Evolutionary conservation across 2,329 filamentous ascomycete genomes (phyloP), one percentile per base, ranked within the genome.

Genomic region (Domatiomyces catenatus): DNA sequence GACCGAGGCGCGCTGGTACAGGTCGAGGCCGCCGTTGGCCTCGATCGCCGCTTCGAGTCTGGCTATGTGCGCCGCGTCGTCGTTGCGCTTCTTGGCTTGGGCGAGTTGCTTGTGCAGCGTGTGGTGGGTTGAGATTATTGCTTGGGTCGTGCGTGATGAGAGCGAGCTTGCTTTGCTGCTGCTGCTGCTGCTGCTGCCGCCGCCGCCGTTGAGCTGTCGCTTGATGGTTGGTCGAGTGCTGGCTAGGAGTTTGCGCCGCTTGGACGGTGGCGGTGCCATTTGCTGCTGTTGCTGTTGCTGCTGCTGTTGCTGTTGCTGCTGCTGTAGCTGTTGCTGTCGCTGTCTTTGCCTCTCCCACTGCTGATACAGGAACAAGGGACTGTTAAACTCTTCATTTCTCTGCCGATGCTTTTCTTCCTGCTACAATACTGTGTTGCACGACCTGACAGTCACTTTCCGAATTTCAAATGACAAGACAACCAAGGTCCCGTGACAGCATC

Each of bases 1-100:
- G 54, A 76, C 78, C 65, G 77, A 81, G 46, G 79, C 79, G 45
- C 73, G 68, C 62, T 83, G 79, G 56, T 83, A 83, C 20, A 67
- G 69, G 56, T 75, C 67, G 48, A 83, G 63, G 0, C 79, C 79
- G 6, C 79, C 79, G 48, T 75, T 71, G n/a, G 68, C 66, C 19
- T 73, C 66, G 50, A 82, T 77, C 49, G 75, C 66, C 17, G 62
- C 61, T 50, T 73, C 65, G 12, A 81, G 62, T 15, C 66, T 61
- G 28, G 62, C 59, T 19, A 71, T 70, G 26, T 66, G 60, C 17
- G 60, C 60, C 17, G 53, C 50, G 50, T 76, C 67, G 36, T 66
- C 65, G 24, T 66, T 61, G 1, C 72, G 72, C 48, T 70, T 64
- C 22, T 72, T 48, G 6, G 79, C 79, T 55, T 69, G 67, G 8